Conservation (phyloP, 208 protist species). For the Strigomonas oncopelti region DNA sequence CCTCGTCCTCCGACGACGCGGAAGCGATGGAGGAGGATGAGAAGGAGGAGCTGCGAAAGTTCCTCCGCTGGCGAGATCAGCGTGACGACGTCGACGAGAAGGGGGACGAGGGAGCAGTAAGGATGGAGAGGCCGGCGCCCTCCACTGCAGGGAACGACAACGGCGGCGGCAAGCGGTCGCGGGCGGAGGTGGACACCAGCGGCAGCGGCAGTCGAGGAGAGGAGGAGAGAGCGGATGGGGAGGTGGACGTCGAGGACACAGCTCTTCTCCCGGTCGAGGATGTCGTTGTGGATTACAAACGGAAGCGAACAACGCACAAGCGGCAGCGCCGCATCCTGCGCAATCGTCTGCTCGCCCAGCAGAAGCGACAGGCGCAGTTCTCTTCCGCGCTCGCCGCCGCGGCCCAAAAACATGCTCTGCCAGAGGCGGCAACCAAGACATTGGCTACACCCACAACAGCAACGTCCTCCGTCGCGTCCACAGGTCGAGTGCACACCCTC, state of each 20-base stretch:
- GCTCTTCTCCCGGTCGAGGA: neutral
- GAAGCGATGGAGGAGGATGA: no score
- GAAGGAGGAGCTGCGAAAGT: no score
- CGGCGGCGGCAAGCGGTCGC: no score
- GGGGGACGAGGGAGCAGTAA: no score
- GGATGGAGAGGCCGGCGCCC: no score
- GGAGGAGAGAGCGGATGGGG: slow-evolving; percentile 8
- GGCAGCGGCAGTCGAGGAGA: neutral
- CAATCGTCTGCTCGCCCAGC: slow-evolving; percentile 41
- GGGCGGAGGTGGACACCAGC: no score
- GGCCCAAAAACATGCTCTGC: neutral
- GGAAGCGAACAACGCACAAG: slow-evolving; percentile 20
- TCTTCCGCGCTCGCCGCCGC: slow-evolving; percentile 11
- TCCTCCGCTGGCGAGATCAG: no score
- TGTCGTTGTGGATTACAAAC: slow-evolving; percentile 33
- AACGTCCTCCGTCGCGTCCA: neutral
- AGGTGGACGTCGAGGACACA: slow-evolving; percentile 11
- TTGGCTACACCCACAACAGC: neutral
- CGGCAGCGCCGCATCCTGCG: slow-evolving; percentile 42
- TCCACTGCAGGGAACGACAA: no score
- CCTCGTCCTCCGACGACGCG: neutral
- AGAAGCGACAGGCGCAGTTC: slow-evolving; percentile 17
- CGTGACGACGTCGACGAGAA: no score
- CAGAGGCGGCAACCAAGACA: neutral
- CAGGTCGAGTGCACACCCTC: no score